These are phyloP conservation scores for Halophytophthora batemanensis DNA, from an alignment of 352 stramenopile species.

Conservation along the genomic window DNA sequence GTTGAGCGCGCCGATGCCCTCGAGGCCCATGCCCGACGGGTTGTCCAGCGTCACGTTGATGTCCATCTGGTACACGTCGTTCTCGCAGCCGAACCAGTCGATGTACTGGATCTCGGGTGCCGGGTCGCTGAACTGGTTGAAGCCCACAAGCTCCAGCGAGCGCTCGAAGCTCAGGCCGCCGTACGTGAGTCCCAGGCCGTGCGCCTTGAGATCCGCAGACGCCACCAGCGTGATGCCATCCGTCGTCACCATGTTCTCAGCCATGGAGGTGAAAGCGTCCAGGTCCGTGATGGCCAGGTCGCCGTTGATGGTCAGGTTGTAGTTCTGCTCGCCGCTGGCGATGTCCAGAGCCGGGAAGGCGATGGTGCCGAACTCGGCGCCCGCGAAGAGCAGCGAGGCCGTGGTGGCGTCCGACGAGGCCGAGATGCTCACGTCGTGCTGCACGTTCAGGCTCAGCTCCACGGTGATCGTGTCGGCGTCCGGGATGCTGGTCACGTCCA, in stretches of 20 bases:
- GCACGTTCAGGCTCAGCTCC: conserved; percentile 50
- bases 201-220: conserved; percentile 35
- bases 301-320: conserved; percentile 49
- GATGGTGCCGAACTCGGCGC: conserved; percentile 40
- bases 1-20: conserved; percentile 64
- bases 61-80: conserved; percentile 42
- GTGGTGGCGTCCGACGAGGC: conserved; percentile 52
- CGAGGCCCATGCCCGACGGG: conserved; percentile 40
- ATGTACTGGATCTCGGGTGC: conserved; percentile 54
- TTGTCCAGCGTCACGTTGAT: conserved; percentile 68
- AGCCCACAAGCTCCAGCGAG: conserved; percentile 37
- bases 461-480: conserved; percentile 36
- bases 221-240: conserved; percentile 36
- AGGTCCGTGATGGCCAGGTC: conserved; percentile 35
- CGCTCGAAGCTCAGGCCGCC: conserved; percentile 47
- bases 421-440: conserved; percentile 39
- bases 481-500: conserved; percentile 52
- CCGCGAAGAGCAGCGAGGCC: conserved; percentile 39
- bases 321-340: conserved; percentile 38
- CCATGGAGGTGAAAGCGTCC: conserved; percentile 42
- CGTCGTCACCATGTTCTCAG: conserved; percentile 31
- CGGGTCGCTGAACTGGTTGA: conserved; percentile 57
- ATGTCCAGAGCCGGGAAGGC: conserved; percentile 54
- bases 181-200: conserved; percentile 47
- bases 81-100: conserved; percentile 36